Base-by-base conservation (phyloP, 2,329 filamentous ascomycete species). In the Colletotrichum brevisporum region DNA sequence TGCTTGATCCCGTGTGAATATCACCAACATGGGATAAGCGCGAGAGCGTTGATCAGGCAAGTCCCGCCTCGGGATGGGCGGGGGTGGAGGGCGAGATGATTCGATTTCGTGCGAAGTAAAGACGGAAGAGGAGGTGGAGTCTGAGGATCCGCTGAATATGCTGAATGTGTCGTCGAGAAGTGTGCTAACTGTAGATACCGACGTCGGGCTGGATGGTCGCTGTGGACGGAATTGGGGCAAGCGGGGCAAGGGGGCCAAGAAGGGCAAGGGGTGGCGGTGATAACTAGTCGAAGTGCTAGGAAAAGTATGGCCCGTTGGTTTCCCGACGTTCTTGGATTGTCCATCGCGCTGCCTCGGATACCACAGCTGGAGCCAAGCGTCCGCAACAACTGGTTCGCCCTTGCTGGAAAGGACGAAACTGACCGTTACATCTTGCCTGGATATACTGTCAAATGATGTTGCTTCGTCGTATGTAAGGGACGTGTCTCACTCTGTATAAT, bases 321-420 rank as follows among this genome's bases (percentile, higher is more conserved):
- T n/a, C n/a, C n/a, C n/a, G n/a, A n/a, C n/a, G n/a, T n/a, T n/a
- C n/a, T n/a, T n/a, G n/a, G 78, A 72, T 0, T 74, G 73, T 0
- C 75, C 76, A 2, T 72, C 72, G 0, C 74, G 64, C 36, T 71
- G 65, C 43, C 76, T 77, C 4, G 77, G 75, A 48, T 79, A 70
- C 78, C 78, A 79, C 39, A 79, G 74, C 18, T 79, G 78, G 6
- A 79, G 60, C 6, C 74, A 75, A 16, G 78, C 78, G 6, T 70
- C 66, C 59, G 79, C 76, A 12, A 75, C 67, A 1, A 78, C 47
- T 1, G 74, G 58, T 8, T 71, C 63, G 16, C 43, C 27, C 13
- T 47, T 41, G 9, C 74, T 75, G 3, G 73, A 71, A 2, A 78
- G 51, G 5, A 79, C 74, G 36, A 79, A 79, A 51, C 73, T 78